A percentile compares a stretch with the other conserved stretches of the same genome.
Conservation (phyloP, 495 filamentous ascomycete genomes). For the Daldinia concentrica region DNA sequence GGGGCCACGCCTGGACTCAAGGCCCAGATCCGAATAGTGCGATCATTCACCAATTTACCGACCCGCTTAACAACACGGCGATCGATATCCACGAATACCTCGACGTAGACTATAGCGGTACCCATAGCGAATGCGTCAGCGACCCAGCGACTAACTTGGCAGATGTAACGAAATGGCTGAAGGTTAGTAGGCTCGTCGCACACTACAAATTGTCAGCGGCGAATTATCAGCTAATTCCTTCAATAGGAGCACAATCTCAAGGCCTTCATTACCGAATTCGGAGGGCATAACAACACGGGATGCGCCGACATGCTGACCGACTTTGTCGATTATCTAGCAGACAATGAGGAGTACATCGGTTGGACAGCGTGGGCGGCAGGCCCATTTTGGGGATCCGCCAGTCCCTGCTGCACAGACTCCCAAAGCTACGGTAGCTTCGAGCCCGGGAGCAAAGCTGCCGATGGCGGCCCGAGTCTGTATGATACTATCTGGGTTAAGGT, state of each 20-base stretch:
- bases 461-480: slow-evolving; percentile 57
- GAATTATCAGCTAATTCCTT: slow-evolving; percentile 5
- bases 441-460: slow-evolving; percentile 55
- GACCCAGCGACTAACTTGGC: slow-evolving; percentile 53
- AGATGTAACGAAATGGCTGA: slow-evolving; percentile 58
- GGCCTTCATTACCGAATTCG: slow-evolving; percentile 65
- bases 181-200: slow-evolving; percentile 27
- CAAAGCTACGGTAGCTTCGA: slow-evolving; percentile 57
- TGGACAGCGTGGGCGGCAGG: slow-evolving; percentile 65
- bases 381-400: slow-evolving; percentile 58
- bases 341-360: slow-evolving; percentile 62
- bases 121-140: slow-evolving; percentile 52
- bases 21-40: slow-evolving; percentile 56
- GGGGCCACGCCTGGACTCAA: slow-evolving; percentile 59
- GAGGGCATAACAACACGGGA: slow-evolving; percentile 57
- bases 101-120: slow-evolving; percentile 59
- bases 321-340: slow-evolving; percentile 59
- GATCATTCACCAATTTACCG: slow-evolving; percentile 55
- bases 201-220: not conserved
- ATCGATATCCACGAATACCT: slow-evolving; percentile 66
- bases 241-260: slow-evolving; percentile 54
- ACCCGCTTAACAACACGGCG: slow-evolving; percentile 59
- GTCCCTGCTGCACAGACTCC: slow-evolving; percentile 60
- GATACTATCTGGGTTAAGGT: slow-evolving; percentile 56
- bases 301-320: slow-evolving; percentile 56